Percentiles rank a stretch among this genome's conserved stretches.
Conservation (phyloP, 129 eudicot species). For the Deinandra increscens region DNA sequence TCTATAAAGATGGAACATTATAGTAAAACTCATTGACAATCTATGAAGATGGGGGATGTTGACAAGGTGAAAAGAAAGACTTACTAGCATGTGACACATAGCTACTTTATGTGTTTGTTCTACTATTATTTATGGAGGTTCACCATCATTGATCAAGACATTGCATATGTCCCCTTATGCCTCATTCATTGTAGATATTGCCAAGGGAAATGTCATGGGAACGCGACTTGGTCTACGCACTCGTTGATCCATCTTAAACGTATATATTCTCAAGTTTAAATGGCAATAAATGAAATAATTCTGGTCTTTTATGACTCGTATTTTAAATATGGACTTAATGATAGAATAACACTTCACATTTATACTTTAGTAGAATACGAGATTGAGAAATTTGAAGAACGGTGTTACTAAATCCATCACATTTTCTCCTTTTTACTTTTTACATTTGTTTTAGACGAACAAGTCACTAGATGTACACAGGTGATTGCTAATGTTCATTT, state of each 20-base stretch:
- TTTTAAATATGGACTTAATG: too few relatives aligned
- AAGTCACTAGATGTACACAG: too few relatives aligned
- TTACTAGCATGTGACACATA: constrained; percentile 32
- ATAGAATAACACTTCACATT: neutral
- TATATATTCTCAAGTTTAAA: too few relatives aligned
- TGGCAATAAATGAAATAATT: too few relatives aligned
- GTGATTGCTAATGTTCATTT: too few relatives aligned
- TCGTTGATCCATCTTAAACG: neutral
- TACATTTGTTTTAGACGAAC: too few relatives aligned
- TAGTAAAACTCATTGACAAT: constrained; percentile 22
- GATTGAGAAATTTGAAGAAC: neutral
- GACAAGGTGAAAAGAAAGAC: constrained; percentile 37
- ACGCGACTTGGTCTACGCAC: constrained; percentile 17
- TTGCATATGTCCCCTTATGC: constrained; percentile 35
- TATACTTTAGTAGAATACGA: neutral
- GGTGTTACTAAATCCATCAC: neutral
- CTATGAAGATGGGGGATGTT: constrained; percentile 43
- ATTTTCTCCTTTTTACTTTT: too few relatives aligned
- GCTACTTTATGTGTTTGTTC: constrained; percentile 32
- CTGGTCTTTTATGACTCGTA: too few relatives aligned
- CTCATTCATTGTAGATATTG: constrained; percentile 28
- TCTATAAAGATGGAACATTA: constrained; percentile 25
- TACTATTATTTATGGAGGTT: constrained; percentile 26
- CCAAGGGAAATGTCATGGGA: constrained; percentile 15
- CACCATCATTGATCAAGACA: constrained; percentile 39